These are phyloP conservation scores for Alternaria gansuensis DNA, from an alignment of 2,329 filamentous ascomycete genomes.

Conservation along the genomic window DNA sequence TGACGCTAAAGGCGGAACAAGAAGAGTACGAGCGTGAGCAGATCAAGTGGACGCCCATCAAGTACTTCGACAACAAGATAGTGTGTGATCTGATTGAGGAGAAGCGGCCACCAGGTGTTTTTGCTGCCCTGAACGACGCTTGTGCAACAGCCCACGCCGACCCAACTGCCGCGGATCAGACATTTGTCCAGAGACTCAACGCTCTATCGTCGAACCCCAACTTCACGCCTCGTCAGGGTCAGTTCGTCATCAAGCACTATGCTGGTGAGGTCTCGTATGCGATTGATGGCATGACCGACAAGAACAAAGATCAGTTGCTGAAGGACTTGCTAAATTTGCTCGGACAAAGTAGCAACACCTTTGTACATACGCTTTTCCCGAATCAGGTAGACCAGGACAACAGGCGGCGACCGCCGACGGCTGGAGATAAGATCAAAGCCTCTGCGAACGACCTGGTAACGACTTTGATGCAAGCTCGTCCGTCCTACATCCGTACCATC, in stretches of 20 bases:
- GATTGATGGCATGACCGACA: constrained; percentile 96
- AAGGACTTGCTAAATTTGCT: constrained; percentile 93
- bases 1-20: constrained; percentile 95
- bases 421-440: constrained; percentile 92
- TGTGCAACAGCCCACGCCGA: constrained; percentile 98
- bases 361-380: constrained; percentile 89
- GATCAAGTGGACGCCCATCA: constrained; percentile 98
- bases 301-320: constrained; percentile 97
- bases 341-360: constrained; percentile 81
- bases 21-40: constrained; percentile 96
- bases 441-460: constrained; percentile 95
- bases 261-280: constrained; percentile 96
- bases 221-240: constrained; percentile 89
- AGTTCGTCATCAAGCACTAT: constrained; percentile 99
- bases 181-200: constrained; percentile 92
- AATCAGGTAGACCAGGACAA: constrained; percentile 95
- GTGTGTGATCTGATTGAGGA: constrained; percentile 98
- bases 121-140: constrained; percentile 95
- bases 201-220: constrained; percentile 87
- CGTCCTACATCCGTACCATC: constrained; percentile 98
- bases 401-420: constrained; percentile 89
- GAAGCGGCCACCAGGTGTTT: constrained; percentile 86
- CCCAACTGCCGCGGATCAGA: constrained; percentile 90
- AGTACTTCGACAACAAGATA: constrained; percentile 99
- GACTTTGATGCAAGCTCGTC: constrained; percentile 95